Conservation (phyloP, 257 asterid genomes). For the Solanum rostratum region DNA sequence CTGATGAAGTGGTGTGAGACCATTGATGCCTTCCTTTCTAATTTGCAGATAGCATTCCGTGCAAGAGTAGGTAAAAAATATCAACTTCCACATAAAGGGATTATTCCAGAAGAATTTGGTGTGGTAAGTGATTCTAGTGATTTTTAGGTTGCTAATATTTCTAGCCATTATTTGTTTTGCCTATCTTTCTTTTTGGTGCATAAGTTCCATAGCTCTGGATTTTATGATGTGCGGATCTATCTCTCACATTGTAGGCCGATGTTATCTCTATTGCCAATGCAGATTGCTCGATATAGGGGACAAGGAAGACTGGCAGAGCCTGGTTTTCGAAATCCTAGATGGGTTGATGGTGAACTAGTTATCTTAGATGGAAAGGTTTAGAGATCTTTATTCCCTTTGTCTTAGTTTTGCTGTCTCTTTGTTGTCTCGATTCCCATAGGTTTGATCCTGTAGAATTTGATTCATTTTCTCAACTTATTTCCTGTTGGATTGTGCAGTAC, state of each 20-base stretch:
- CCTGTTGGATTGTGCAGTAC: conserved; percentile 44
- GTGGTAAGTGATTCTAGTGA: conserved; percentile 50
- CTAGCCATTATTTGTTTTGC: neutral
- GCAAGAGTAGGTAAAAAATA: conserved; percentile 84
- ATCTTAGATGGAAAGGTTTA: conserved; percentile 88
- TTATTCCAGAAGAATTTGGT: conserved; percentile 95
- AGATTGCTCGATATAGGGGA: conserved; percentile 95
- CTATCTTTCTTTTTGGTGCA: neutral
- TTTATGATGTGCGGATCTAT: neutral
- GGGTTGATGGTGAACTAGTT: conserved; percentile 99
- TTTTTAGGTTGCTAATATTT: neutral
- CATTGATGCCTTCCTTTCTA: neutral
- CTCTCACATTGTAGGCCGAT: neutral
- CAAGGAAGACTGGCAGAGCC: conserved; percentile 93
- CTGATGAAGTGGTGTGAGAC: neutral
- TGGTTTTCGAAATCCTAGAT: conserved; percentile 71
- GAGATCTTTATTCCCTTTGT: neutral
- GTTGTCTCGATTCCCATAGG: neutral
- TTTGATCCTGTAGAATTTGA: no score
- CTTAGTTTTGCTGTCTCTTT: neutral
- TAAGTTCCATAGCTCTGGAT: neutral
- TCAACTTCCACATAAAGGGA: conserved; percentile 94
- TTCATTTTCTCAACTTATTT: neutral
- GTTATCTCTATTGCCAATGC: conserved; percentile 6
- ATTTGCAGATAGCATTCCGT: conserved; percentile 80